Percentiles rank a stretch among this genome's conserved stretches.
These are phyloP conservation scores for Calocera viscosa DNA, from an alignment of 768 basidiomycete genomes.

Conservation along the genomic window DNA sequence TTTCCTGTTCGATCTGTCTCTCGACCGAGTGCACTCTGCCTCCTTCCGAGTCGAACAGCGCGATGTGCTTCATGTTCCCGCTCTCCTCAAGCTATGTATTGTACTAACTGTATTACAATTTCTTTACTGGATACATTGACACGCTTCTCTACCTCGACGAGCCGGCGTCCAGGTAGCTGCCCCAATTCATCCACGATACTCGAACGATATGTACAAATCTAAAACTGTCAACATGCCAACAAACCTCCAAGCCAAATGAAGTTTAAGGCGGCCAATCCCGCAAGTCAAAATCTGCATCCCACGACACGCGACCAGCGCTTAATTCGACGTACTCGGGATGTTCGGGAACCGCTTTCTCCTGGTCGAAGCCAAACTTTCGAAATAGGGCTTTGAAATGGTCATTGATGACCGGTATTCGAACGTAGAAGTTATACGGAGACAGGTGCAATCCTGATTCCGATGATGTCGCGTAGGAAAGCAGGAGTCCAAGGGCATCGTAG, in stretches of 20 bases:
- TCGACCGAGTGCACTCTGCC: no score
- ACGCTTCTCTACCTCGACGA: not conserved
- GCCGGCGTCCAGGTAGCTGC: not conserved
- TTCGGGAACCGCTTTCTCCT: not conserved
- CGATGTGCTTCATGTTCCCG: no score
- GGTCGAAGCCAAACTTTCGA: not conserved
- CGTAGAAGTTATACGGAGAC: slow-evolving; percentile 2
- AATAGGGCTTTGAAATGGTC: not conserved
- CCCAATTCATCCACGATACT: not conserved
- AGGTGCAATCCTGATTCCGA: not conserved
- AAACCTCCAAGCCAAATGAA: not conserved
- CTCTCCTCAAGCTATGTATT: no score
- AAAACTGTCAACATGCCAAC: not conserved
- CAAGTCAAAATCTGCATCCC: not conserved
- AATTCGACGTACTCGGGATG: slow-evolving; percentile 1
- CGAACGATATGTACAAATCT: not conserved
- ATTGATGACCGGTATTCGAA: not conserved
- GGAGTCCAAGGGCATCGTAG: not conserved
- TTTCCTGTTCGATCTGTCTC: no score
- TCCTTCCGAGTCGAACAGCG: no score
- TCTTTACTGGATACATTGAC: no score
- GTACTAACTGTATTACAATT: no score
- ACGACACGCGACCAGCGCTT: not conserved
- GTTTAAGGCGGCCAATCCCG: not conserved
- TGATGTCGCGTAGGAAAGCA: not conserved